Base-by-base conservation (phyloP, 805 yeast genomes). In the Tetrapisispora iriomotensis region DNA sequence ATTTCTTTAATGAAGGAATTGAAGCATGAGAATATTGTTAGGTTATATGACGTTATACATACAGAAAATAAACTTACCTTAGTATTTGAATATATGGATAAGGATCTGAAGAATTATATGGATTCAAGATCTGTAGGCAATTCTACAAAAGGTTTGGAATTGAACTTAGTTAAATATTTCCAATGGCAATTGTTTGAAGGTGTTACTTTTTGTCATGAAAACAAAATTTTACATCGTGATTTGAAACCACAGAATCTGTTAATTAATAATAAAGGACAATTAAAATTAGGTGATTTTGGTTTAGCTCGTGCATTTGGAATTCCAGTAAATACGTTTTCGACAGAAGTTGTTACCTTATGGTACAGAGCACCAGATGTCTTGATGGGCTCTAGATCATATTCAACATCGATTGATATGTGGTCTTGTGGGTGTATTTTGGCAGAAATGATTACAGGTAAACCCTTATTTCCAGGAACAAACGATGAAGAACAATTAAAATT, bases 321-420 rank as follows among this genome's bases (percentile, higher is more conserved):
- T 12, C 98, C 98, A 1, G 74, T 92, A 45, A 76, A 96, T 54
- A 94, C 96, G 1, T 92, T 90, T 57, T 90, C 98, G 10, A 96
- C 92, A 64, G 98, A 92, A 61, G 97, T 92, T 34, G 98, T 92
- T 36, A 92, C 98, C 0, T 67, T 92, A 50, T 92, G 98, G 98
- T 92, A 92, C 61, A 72, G 98, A 49, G 86, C 96, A 0, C 98
- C 98, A 3, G 98, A 92, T 64, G 85, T 92, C 41, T 67, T 92
- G 44, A 73, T 92, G 47, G 98, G 98, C 12, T 96, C 96, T 3
- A 84, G 94, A 50, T 96, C 92, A 55, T 92, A 92, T 62, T 85
- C 96, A 26, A 92, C 97, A 0, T 96, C 97, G 15, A 96, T 92
- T 38, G 98, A 92, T 61, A 87, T 92, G 82, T 92, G 98, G 98